Evolutionary conservation across 257 asterid species (phyloP), one percentile per base, ranked within the genome.

Genomic region (Galeopsis tetrahit): DNA sequence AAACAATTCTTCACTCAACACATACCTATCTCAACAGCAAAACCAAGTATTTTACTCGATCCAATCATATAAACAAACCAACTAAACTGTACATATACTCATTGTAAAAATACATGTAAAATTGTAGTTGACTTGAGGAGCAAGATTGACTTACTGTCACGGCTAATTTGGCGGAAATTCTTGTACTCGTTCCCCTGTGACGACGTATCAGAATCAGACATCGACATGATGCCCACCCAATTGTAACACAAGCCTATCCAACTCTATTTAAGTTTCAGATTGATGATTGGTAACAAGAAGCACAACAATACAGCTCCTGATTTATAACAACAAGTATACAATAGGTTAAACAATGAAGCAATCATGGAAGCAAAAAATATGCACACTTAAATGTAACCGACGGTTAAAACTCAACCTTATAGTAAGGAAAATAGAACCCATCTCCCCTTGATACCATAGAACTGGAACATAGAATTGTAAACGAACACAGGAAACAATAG

Each of bases 141-240:
- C 38, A 36, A 53, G 75, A 70, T 61, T 68, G 57, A 82, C 86
- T 82, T 64, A 82, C 89, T 77, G 70, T 84, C 85, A 49, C 85
- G 86, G 78, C 78, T 81, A 69, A 84, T 74, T 79, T 79, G 89
- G 72, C 86, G 86, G 63, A 84, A 82, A 80, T 65, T 79, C 75
- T 79, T 84, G 78, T 77, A 79, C 84, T 84, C 89, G 76, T 74
- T 74, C 48, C 89, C 85, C 80, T 79, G 89, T 38, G 85, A 84
- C 51, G 86, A 84, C 44, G 86, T 71, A 61, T 84, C 86, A 13
- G 89, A 84, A 82, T 84, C 86, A 57, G 86, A 84, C 86, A 79
- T 79, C 70, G 86, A 84, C 89, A 84, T 82, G 76, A 66, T 64
- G 82, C 59, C 71, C 71, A 69, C 9, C 44, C 51, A 68, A 79